These are phyloP conservation scores for Immersiporthe knoxdaviesiana DNA, from an alignment of 2,329 filamentous ascomycete species.

Conservation along the genomic window DNA sequence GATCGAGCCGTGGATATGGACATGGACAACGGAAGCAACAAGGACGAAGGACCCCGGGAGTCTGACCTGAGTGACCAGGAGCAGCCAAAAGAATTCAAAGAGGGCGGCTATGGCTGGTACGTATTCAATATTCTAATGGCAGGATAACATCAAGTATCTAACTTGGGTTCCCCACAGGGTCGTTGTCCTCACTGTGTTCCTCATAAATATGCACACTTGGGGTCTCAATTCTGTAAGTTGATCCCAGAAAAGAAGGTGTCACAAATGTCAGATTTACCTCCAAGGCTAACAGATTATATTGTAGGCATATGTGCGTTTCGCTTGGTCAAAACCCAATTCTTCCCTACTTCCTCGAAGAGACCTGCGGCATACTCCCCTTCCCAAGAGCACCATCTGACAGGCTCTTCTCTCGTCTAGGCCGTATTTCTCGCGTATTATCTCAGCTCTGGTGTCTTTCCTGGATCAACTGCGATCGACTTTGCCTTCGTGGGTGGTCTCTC, in stretches of 20 bases:
- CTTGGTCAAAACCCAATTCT: neutral
- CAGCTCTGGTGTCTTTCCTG: slow-evolving; percentile 62
- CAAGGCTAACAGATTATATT: slow-evolving; percentile 9
- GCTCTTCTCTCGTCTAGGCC: slow-evolving; percentile 28
- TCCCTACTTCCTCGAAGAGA: neutral
- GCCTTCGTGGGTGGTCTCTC: slow-evolving; percentile 78
- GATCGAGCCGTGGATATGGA: slow-evolving; percentile 4
- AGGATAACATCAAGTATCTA: neutral
- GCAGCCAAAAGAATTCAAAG: slow-evolving; percentile 43
- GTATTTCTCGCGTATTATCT: slow-evolving; percentile 63
- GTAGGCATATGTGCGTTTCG: slow-evolving; percentile 22
- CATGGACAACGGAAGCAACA: slow-evolving; percentile 11
- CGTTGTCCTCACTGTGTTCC: slow-evolving; percentile 55
- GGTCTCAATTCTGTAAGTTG: slow-evolving; percentile 66
- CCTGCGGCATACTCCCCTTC: neutral
- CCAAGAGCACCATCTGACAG: neutral
- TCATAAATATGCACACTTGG: slow-evolving; percentile 74
- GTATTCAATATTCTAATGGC: slow-evolving; percentile 25
- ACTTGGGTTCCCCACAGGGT: slow-evolving; percentile 42
- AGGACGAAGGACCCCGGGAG: slow-evolving; percentile 25
- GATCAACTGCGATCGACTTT: slow-evolving; percentile 67
- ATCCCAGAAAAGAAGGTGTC: neutral
- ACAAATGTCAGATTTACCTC: neutral
- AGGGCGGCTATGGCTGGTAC: slow-evolving; percentile 65
- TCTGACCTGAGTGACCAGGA: slow-evolving; percentile 34